Evolutionary conservation across 164 flowering plant species (phyloP).

Genomic region (Tinospora cordifolia): DNA sequence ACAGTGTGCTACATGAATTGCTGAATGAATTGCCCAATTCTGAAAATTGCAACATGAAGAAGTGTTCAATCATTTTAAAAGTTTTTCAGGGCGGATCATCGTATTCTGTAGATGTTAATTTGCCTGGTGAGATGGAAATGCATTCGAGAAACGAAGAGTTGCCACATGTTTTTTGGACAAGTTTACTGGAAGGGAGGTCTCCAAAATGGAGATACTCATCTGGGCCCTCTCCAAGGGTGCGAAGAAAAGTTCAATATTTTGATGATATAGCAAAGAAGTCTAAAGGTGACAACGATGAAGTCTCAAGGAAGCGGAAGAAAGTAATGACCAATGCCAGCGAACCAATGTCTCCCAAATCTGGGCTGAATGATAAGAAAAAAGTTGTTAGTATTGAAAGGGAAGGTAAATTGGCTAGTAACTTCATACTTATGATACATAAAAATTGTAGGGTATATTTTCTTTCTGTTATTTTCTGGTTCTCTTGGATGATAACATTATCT

Average conservation of each 20-base stretch:
- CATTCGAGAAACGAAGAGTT: conserved; percentile 27
- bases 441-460: background rate
- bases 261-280: conserved; percentile 17
- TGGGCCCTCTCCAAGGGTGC: conserved; percentile 34
- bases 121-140: conserved; percentile 50
- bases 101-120: conserved; percentile 25
- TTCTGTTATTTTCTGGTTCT: background rate
- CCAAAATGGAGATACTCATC: conserved; percentile 61
- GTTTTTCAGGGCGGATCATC: conserved; percentile 36
- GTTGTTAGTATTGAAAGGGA: conserved; percentile 21
- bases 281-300: conserved; percentile 32
- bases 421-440: background rate
- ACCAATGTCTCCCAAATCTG: conserved; percentile 17
- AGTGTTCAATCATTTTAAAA: conserved; percentile 29
- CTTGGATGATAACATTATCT: background rate
- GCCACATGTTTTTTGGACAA: conserved; percentile 65
- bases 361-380: conserved; percentile 25
- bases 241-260: conserved; percentile 52
- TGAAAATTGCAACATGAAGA: conserved; percentile 13
- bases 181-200: conserved; percentile 47
- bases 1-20: conserved; percentile 46
- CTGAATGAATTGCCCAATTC: conserved; percentile 22
- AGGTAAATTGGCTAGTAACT: conserved; percentile 21
- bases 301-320: conserved; percentile 52
- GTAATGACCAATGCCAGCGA: conserved; percentile 19